phyloP scores from a whole-genome alignment of 1,139 yeast species.

The Suhomyces wounanorum region DNA sequence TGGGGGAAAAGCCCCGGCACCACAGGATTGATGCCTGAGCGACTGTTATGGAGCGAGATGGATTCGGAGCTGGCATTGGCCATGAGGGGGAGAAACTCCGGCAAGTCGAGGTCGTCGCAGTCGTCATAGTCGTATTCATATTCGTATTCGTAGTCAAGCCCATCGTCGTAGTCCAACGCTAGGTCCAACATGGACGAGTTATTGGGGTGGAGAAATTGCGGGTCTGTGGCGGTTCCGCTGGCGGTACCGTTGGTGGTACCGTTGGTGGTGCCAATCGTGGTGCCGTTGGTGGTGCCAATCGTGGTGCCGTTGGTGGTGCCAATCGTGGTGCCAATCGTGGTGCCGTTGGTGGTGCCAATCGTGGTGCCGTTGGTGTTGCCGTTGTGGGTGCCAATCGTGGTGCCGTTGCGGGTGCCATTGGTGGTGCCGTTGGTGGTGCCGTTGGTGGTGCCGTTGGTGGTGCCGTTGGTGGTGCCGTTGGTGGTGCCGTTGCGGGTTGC shows the following conservation, averaged over 20 bases:
- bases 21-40: slow-evolving; percentile 25
- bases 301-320: too few relatives aligned
- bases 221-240: background rate
- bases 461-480: too few relatives aligned
- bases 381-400: too few relatives aligned
- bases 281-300: too few relatives aligned
- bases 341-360: background rate
- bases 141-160: slow-evolving; percentile 16
- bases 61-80: slow-evolving; percentile 4
- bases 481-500: too few relatives aligned
- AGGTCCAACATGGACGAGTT: background rate
- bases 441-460: too few relatives aligned
- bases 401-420: too few relatives aligned
- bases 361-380: too few relatives aligned
- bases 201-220: background rate
- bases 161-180: slow-evolving; percentile 11
- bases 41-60: slow-evolving; percentile 11
- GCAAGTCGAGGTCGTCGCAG: background rate
- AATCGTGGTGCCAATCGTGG: background rate
- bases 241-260: background rate
- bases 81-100: background rate
- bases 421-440: too few relatives aligned
- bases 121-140: slow-evolving; percentile 10
- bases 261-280: too few relatives aligned
- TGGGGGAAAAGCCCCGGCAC: slow-evolving; percentile 43